phyloP scores from a whole-genome alignment of 2,329 filamentous ascomycete species.

The Aspergillus aculeatinus region DNA sequence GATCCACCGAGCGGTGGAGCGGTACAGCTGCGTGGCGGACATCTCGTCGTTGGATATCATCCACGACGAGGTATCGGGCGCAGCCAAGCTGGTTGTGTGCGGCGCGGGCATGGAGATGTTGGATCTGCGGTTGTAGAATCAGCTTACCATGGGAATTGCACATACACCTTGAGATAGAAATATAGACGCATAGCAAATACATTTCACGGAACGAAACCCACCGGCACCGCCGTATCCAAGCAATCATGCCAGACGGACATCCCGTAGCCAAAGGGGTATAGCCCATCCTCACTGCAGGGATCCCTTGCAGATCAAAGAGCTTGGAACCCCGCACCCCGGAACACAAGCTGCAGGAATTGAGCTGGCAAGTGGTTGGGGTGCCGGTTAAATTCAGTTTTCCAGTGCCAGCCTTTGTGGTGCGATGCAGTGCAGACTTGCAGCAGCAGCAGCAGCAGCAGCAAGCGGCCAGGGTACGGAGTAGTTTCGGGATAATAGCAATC shows the following conservation, averaged over 20 bases:
- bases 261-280: slow-evolving; percentile 6
- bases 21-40: slow-evolving; percentile 55
- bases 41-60: slow-evolving; percentile 52
- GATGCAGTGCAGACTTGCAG: background rate
- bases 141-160: slow-evolving; percentile 10
- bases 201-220: background rate
- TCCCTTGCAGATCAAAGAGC: background rate
- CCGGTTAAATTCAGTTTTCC: background rate
- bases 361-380: background rate
- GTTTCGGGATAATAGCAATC: background rate
- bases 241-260: background rate
- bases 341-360: background rate
- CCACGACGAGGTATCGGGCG: slow-evolving; percentile 7
- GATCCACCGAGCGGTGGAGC: slow-evolving; percentile 28
- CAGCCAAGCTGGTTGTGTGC: slow-evolving; percentile 41
- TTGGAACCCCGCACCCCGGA: background rate
- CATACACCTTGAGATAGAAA: background rate
- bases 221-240: background rate
- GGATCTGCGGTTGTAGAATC: background rate
- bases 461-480: background rate
- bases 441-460: too few species aligned
- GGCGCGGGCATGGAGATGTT: slow-evolving; percentile 54
- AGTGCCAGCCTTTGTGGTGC: background rate
- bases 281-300: background rate
- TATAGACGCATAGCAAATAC: background rate